Percentiles rank a stretch among this genome's conserved stretches.
phyloP scores from a whole-genome alignment of 495 filamentous ascomycete species.

The Schizothecium vesticola region DNA sequence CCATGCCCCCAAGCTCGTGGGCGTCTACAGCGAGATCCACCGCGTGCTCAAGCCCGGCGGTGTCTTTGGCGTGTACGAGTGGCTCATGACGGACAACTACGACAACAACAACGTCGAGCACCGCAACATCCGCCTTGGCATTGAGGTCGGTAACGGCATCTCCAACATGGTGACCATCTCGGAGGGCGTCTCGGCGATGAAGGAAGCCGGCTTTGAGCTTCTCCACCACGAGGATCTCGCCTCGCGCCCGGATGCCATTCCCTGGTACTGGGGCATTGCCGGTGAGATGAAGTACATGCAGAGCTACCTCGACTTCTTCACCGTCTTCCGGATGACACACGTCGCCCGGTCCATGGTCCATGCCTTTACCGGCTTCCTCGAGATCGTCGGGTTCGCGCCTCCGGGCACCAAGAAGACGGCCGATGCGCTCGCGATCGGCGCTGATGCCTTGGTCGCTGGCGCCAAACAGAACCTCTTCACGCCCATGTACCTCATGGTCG shows the following conservation, averaged over 20 bases:
- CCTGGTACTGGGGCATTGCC: slow-evolving; percentile 94
- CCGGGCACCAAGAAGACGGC: slow-evolving; percentile 92
- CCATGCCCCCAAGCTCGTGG: slow-evolving; percentile 90
- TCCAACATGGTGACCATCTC: slow-evolving; percentile 94
- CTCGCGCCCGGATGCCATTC: slow-evolving; percentile 66
- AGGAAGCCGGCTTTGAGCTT: slow-evolving; percentile 82
- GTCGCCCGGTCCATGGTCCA: slow-evolving; percentile 71
- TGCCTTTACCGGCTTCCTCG: slow-evolving; percentile 71
- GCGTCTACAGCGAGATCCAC: slow-evolving; percentile 91
- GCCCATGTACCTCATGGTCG: slow-evolving; percentile 99
- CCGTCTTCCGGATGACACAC: slow-evolving; percentile 87
- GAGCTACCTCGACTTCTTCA: slow-evolving; percentile 72
- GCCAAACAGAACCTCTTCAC: slow-evolving; percentile 93
- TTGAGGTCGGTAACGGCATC: slow-evolving; percentile 95
- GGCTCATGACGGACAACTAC: slow-evolving; percentile 97
- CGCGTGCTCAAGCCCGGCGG: slow-evolving; percentile 95
- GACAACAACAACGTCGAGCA: slow-evolving; percentile 85
- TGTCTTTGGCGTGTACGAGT: slow-evolving; percentile 96
- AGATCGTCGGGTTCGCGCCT: slow-evolving; percentile 71
- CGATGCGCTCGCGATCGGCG: slow-evolving; percentile 76
- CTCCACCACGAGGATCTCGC: slow-evolving; percentile 87
- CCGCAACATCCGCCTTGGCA: slow-evolving; percentile 85
- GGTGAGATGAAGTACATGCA: slow-evolving; percentile 75
- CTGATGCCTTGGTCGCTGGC: slow-evolving; percentile 83
- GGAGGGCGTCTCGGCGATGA: slow-evolving; percentile 78